Conservation (phyloP, 1,284 basidiomycete genomes). For the Pisolithus thermaeus region DNA sequence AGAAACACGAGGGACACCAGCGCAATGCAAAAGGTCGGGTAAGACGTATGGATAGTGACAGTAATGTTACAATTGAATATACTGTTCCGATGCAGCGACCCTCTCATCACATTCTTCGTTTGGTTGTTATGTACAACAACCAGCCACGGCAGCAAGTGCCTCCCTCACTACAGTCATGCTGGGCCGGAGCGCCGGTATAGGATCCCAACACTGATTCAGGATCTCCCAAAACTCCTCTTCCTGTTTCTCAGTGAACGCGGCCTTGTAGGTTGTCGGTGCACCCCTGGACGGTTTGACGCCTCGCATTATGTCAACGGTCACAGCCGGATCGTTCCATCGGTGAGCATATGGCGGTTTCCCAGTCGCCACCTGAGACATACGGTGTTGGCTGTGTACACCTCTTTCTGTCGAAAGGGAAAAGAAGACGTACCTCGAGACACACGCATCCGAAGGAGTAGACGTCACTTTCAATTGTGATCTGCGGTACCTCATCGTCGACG, state of each 20-base stretch:
- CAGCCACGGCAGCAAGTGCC: conserved; percentile 11
- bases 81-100: too few relatives aligned
- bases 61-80: too few relatives aligned
- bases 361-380: conserved; percentile 37
- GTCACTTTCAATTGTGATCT: conserved; percentile 48
- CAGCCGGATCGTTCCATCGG: conserved; percentile 47
- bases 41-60: not conserved
- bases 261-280: conserved; percentile 17
- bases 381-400: too few relatives aligned
- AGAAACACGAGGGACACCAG: not conserved
- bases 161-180: conserved; percentile 23
- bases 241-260: conserved; percentile 13
- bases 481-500: conserved; percentile 41
- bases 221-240: conserved; percentile 33
- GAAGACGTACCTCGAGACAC: conserved; percentile 44
- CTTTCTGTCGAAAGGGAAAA: too few relatives aligned
- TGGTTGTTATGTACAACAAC: not conserved
- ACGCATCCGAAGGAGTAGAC: conserved; percentile 54
- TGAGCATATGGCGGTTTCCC: conserved; percentile 46
- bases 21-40: too few relatives aligned
- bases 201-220: conserved; percentile 42
- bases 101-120: too few relatives aligned
- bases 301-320: conserved; percentile 47
- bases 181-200: conserved; percentile 19
- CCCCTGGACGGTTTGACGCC: conserved; percentile 40